Conservation (phyloP, 2,329 filamentous ascomycete genomes). For the Alternaria longipes region DNA sequence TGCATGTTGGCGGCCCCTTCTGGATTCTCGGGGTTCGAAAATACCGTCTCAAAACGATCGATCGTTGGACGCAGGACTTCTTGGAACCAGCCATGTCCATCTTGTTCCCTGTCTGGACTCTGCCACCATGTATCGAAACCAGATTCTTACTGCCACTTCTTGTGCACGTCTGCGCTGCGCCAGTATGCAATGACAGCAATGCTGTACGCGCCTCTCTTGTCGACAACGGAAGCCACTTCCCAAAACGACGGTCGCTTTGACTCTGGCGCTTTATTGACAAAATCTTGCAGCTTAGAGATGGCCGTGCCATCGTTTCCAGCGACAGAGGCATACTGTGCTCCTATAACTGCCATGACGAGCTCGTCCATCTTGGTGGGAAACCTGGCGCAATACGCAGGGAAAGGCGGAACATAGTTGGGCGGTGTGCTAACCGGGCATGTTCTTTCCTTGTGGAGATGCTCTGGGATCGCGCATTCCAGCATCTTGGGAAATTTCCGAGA, state of each 20-base stretch:
- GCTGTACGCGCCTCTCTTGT: conserved; percentile 45
- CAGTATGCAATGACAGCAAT: conserved; percentile 54
- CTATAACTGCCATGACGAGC: conserved; percentile 49
- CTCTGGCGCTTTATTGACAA: conserved; percentile 22
- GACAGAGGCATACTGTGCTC: conserved; percentile 37
- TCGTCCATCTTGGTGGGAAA: conserved; percentile 43
- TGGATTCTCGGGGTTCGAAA: conserved; percentile 48
- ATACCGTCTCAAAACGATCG: conserved; percentile 57
- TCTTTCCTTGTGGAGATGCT: conserved; percentile 27
- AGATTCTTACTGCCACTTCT: conserved; percentile 45
- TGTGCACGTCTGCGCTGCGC: conserved; percentile 40
- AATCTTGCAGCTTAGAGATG: conserved; percentile 27
- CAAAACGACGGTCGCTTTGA: conserved; percentile 33
- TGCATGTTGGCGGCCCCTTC: conserved; percentile 57
- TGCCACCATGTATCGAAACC: conserved; percentile 55
- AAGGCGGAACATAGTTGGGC: conserved; percentile 39
- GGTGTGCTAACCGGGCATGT: conserved; percentile 32
- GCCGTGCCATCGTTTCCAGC: not conserved
- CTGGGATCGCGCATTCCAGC: conserved; percentile 39
- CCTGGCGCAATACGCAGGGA: conserved; percentile 44
- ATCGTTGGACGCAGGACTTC: conserved; percentile 55
- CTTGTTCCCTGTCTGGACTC: conserved; percentile 31
- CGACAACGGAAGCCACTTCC: conserved; percentile 47
- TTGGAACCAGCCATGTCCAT: conserved; percentile 54
- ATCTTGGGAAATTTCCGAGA: conserved; percentile 9